phyloP scores from a whole-genome alignment of 768 basidiomycete species.

The Pleurotus giganteus region DNA sequence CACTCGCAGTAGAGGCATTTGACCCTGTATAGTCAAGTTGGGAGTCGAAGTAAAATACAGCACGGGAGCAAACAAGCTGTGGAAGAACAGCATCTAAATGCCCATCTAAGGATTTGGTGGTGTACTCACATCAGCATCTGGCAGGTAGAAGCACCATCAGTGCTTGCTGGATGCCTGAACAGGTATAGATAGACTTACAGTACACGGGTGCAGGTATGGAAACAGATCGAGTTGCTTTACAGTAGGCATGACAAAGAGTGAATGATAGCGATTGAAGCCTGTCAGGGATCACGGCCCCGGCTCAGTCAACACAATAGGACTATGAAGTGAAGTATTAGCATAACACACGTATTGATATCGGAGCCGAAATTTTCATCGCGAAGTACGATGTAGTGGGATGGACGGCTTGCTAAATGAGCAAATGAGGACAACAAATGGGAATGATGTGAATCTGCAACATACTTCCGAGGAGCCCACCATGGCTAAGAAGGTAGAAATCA shows the following conservation, averaged over 20 bases:
- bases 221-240: slow-evolving; percentile 78
- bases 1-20: slow-evolving; percentile 21
- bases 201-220: slow-evolving; percentile 87
- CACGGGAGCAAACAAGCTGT: slow-evolving; percentile 25
- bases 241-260: slow-evolving; percentile 77
- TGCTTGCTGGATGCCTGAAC: neutral
- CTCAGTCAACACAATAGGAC: neutral
- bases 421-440: neutral
- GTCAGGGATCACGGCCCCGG: slow-evolving; percentile 57
- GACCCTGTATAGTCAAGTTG: slow-evolving; percentile 15
- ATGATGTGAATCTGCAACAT: slow-evolving; percentile 16
- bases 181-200: slow-evolving; percentile 43
- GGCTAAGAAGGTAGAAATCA: slow-evolving; percentile 78
- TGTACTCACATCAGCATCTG: slow-evolving; percentile 24
- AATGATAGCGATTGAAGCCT: slow-evolving; percentile 70
- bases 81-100: neutral
- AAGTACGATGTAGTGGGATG: slow-evolving; percentile 15
- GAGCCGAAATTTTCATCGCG: slow-evolving; percentile 27
- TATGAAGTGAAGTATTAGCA: neutral
- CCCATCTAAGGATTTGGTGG: neutral
- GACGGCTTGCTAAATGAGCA: slow-evolving; percentile 11
- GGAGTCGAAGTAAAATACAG: slow-evolving; percentile 21
- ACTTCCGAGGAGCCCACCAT: slow-evolving; percentile 76
- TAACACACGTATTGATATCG: slow-evolving; percentile 57
- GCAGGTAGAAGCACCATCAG: neutral